Evolutionary conservation across 345 rosid species (phyloP).

Genomic region (Corchorus capsularis): DNA sequence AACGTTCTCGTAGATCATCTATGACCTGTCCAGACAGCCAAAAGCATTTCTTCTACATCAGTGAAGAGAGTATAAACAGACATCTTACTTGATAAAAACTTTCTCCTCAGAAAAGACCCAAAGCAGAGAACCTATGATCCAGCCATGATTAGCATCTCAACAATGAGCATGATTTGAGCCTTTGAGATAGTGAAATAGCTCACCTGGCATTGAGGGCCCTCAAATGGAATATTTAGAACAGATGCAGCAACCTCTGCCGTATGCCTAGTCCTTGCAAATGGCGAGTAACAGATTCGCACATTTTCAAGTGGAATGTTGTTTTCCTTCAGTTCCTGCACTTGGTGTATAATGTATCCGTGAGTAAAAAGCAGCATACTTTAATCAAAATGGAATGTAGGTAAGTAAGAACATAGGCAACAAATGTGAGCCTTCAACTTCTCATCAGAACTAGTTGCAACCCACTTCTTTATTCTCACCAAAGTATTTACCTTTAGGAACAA

Average conservation of each 20-base stretch:
- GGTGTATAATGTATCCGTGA: neutral
- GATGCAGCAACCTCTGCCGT: conserved; percentile 76
- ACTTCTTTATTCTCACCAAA: conserved; percentile 11
- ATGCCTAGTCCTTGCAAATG: conserved; percentile 85
- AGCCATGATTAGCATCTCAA: neutral
- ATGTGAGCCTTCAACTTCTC: neutral
- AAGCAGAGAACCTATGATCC: neutral
- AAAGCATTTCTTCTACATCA: conserved; percentile 8
- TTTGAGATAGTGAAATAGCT: neutral
- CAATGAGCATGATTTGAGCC: neutral
- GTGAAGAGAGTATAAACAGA: neutral
- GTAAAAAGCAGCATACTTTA: neutral
- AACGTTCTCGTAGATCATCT: conserved; percentile 86
- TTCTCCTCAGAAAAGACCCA: neutral
- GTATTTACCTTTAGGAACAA: conserved; percentile 60
- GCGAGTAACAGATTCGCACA: conserved; percentile 88
- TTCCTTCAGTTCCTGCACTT: conserved; percentile 71
- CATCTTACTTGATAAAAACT: neutral
- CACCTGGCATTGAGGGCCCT: conserved; percentile 79
- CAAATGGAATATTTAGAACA: conserved; percentile 64
- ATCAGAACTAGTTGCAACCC: neutral
- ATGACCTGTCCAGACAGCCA: conserved; percentile 46
- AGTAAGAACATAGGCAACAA: neutral
- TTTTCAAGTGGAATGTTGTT: conserved; percentile 48
- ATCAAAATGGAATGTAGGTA: neutral